phyloP scores from a whole-genome alignment of 2,329 filamentous ascomycete species.

The Bipolaris oryzae region DNA sequence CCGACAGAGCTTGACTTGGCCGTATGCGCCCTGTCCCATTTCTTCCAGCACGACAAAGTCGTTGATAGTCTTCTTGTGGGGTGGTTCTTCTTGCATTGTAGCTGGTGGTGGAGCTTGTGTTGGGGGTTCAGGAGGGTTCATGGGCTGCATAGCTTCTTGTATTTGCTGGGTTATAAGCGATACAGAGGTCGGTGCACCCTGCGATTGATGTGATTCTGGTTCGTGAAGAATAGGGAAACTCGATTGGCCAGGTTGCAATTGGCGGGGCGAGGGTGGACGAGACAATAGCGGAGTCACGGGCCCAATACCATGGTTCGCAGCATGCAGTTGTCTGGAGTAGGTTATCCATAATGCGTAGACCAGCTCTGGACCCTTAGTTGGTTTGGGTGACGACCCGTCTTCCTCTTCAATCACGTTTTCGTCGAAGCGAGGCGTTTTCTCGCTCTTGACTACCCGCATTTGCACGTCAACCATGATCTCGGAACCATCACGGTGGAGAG shows the following conservation, averaged over 20 bases:
- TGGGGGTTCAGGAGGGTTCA: constrained; percentile 50
- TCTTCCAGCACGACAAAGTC: constrained; percentile 95
- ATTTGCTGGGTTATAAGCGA: constrained; percentile 60
- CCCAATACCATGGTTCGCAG: constrained; percentile 66
- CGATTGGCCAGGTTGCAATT: constrained; percentile 78
- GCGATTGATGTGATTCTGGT: constrained; percentile 42
- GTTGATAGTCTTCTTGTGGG: constrained; percentile 78
- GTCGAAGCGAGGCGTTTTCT: constrained; percentile 58
- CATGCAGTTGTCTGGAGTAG: constrained; percentile 91
- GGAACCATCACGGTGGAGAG: constrained; percentile 86
- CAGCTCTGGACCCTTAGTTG: constrained; percentile 66
- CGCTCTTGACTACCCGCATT: constrained; percentile 93
- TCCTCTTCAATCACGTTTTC: constrained; percentile 70
- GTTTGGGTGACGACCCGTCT: constrained; percentile 48
- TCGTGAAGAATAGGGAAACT: constrained; percentile 47
- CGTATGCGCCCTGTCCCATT: constrained; percentile 98
- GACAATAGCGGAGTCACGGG: constrained; percentile 68
- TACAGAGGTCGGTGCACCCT: constrained; percentile 47
- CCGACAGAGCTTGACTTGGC: constrained; percentile 92
- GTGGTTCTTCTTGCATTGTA: constrained; percentile 27
- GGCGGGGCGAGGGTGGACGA: constrained; percentile 74
- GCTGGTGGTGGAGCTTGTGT: constrained; percentile 20
- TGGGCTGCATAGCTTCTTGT: constrained; percentile 56
- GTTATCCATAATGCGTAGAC: constrained; percentile 98
- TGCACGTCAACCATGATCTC: constrained; percentile 95